Percentiles rank a stretch among this genome's conserved stretches.
Conservation (phyloP, 164 flowering plant genomes). For the Stephania yunnanensis region DNA sequence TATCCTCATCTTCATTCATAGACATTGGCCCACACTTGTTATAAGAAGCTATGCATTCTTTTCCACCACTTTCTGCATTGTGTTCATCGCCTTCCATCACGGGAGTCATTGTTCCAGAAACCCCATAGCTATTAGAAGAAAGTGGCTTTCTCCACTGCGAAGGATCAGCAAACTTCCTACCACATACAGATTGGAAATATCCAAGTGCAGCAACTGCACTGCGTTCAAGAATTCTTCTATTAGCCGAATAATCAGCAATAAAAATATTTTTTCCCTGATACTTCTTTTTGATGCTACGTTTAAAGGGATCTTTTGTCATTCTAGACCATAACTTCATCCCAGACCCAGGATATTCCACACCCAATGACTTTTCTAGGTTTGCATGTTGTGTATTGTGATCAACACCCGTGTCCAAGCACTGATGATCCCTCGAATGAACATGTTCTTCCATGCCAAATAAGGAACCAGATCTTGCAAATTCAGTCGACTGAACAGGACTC, state of each 20-base stretch:
- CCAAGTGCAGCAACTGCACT: slow-evolving; percentile 65
- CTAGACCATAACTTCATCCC: slow-evolving; percentile 60
- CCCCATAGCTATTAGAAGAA: slow-evolving; percentile 26
- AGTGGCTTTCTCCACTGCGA: slow-evolving; percentile 15
- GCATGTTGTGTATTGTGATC: slow-evolving; percentile 80
- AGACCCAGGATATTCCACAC: slow-evolving; percentile 44
- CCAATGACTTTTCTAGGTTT: slow-evolving; percentile 78
- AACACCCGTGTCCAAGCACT: slow-evolving; percentile 68
- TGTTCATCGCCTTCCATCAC: slow-evolving; percentile 20
- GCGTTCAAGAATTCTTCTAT: slow-evolving; percentile 65
- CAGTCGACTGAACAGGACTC: slow-evolving; percentile 18
- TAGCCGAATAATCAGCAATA: slow-evolving; percentile 32
- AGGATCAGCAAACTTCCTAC: slow-evolving; percentile 24
- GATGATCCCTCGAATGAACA: slow-evolving; percentile 72
- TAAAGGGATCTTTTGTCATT: slow-evolving; percentile 40
- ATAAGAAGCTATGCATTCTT: slow-evolving; percentile 10
- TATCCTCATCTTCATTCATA: slow-evolving; percentile 12
- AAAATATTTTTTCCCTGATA: slow-evolving; percentile 36
- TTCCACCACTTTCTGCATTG: slow-evolving; percentile 7
- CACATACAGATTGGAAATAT: slow-evolving; percentile 44
- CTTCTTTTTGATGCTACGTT: slow-evolving; percentile 52
- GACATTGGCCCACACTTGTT: slow-evolving; percentile 14
- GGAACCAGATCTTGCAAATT: slow-evolving; percentile 26
- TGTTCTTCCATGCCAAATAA: slow-evolving; percentile 58
- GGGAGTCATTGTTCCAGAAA: slow-evolving; percentile 19